Conservation (phyloP, 768 basidiomycete species). For the Cantharellus cinnabarinus region DNA sequence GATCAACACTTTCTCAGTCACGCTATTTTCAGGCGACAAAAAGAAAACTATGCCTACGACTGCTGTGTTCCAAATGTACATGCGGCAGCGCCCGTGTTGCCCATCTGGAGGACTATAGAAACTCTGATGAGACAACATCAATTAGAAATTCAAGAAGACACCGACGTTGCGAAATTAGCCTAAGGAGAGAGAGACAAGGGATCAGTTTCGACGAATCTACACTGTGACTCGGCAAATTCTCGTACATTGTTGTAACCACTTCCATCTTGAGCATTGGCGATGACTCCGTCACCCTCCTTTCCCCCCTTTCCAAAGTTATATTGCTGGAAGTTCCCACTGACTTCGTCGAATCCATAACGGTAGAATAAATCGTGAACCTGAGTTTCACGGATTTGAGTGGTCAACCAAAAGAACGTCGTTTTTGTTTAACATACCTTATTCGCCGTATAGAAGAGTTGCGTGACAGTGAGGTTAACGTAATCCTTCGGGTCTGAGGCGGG, state of each 20-base stretch:
- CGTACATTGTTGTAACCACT: conserved; percentile 46
- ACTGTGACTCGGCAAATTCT: not conserved
- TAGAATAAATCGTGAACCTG: conserved; percentile 54
- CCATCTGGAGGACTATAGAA: conserved; percentile 30
- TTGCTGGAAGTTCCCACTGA: conserved; percentile 91
- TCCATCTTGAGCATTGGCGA: conserved; percentile 90
- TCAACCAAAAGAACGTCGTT: not conserved
- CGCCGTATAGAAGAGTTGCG: conserved; percentile 76
- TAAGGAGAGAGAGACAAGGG: not conserved
- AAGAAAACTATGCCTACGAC: conserved; percentile 11
- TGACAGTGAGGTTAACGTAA: conserved; percentile 70
- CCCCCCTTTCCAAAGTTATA: conserved; percentile 91
- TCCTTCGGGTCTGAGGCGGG: conserved; percentile 50
- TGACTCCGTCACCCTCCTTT: conserved; percentile 69
- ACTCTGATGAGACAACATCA: conserved; percentile 25
- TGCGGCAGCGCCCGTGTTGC: conserved; percentile 78
- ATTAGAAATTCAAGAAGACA: not conserved
- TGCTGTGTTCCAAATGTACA: conserved; percentile 91
- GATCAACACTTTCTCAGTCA: not conserved
- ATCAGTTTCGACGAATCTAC: not conserved
- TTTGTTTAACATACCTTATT: conserved; percentile 30
- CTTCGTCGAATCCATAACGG: conserved; percentile 82
- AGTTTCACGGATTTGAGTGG: not conserved
- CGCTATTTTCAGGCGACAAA: not conserved
- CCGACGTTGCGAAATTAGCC: conserved; percentile 12